Percentiles rank a stretch among this genome's conserved stretches.
Conservation (phyloP, 2,329 filamentous ascomycete species). For the Alternaria sp. region DNA sequence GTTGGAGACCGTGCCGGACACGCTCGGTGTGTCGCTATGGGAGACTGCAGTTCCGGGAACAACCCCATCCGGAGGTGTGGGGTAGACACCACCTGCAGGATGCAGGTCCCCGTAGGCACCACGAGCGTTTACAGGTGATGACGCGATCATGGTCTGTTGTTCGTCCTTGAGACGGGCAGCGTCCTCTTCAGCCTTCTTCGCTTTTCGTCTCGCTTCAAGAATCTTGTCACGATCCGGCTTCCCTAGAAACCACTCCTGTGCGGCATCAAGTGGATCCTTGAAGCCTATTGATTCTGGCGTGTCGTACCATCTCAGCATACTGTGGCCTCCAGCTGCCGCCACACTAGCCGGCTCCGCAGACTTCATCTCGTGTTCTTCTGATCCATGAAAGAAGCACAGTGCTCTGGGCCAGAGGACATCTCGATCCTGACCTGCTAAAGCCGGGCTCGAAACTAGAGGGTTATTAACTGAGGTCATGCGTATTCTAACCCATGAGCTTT, state of each 20-base stretch:
- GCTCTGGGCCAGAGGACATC: conserved; percentile 47
- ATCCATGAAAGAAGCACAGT: conserved; percentile 39
- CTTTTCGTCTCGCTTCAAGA: conserved; percentile 48
- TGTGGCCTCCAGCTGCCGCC: conserved; percentile 3
- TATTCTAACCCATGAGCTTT: conserved; percentile 41
- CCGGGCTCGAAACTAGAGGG: conserved; percentile 18
- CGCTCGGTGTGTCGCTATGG: conserved; percentile 36
- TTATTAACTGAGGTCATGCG: conserved; percentile 24
- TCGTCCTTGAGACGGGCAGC: conserved; percentile 47
- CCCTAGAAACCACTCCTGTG: conserved; percentile 46
- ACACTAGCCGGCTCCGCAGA: background rate
- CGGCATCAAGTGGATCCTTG: conserved; percentile 42
- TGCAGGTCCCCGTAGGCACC: conserved; percentile 47
- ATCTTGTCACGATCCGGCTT: conserved; percentile 44
- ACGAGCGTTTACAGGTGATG: conserved; percentile 47
- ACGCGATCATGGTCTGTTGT: conserved; percentile 33
- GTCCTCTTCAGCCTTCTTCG: conserved; percentile 56
- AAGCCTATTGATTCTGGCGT: conserved; percentile 39
- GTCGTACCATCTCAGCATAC: conserved; percentile 39
- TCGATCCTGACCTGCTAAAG: conserved; percentile 17
- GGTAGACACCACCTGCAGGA: conserved; percentile 47
- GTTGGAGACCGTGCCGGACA: conserved; percentile 33
- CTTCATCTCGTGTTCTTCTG: background rate
- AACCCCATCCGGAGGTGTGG: conserved; percentile 50
- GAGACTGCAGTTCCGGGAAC: conserved; percentile 37